Evolutionary conservation across 2,329 filamentous ascomycete species (phyloP).

Genomic region (Monascus ruber): DNA sequence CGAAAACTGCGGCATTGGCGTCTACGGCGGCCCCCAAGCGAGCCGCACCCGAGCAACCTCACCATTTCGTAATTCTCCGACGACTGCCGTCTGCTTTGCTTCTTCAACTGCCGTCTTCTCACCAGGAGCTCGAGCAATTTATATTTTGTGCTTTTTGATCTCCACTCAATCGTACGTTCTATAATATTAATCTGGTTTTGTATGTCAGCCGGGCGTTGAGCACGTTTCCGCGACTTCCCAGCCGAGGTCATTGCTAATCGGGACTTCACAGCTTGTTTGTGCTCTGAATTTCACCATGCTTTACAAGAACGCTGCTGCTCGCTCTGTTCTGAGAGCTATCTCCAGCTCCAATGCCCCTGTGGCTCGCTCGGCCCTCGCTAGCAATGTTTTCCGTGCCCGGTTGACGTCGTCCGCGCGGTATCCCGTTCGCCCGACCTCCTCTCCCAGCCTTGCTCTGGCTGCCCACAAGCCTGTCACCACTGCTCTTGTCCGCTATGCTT

Average conservation of each 20-base stretch:
- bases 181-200: conserved; percentile 22
- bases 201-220: conserved; percentile 3
- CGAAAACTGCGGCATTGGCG: conserved; percentile 16
- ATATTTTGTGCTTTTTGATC: conserved; percentile 16
- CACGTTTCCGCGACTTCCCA: conserved; percentile 16
- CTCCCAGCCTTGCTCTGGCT: conserved; percentile 31
- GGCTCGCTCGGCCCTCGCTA: conserved; percentile 29
- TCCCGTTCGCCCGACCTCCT: conserved; percentile 23
- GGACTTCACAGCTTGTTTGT: conserved; percentile 10
- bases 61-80: conserved; percentile 21
- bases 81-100: conserved; percentile 11
- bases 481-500: conserved; percentile 39
- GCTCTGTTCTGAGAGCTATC: conserved; percentile 34
- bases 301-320: conserved; percentile 33
- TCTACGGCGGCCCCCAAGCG: conserved; percentile 6
- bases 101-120: conserved; percentile 16
- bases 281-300: conserved; percentile 29
- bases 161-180: conserved; percentile 6
- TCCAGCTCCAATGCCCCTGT: conserved; percentile 33
- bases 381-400: conserved; percentile 33
- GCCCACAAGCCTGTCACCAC: conserved; percentile 36
- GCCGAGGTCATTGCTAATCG: conserved; percentile 1
- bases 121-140: conserved; percentile 19
- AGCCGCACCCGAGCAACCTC: conserved; percentile 12
- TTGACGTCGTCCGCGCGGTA: conserved; percentile 32